These are phyloP conservation scores for Hamamelis virginiana DNA, from an alignment of 164 flowering plant genomes.

Conservation along the genomic window DNA sequence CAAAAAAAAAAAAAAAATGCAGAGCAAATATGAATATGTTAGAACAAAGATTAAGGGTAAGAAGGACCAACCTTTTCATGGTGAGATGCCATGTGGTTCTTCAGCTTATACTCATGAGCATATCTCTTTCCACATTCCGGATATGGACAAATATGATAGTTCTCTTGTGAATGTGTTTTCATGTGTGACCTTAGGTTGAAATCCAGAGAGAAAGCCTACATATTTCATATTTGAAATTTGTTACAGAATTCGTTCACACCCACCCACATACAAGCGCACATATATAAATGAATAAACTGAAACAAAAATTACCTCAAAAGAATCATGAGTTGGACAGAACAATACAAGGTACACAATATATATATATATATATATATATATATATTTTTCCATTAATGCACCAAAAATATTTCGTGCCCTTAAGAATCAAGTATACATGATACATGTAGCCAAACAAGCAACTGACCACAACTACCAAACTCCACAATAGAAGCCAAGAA, in stretches of 20 bases:
- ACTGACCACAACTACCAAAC: neutral
- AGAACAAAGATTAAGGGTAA: neutral
- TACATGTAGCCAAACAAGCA: neutral
- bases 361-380: no score
- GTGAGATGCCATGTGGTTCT: slow-evolving; percentile 77
- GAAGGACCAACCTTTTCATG: slow-evolving; percentile 79
- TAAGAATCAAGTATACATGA: no score
- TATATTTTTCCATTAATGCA: no score
- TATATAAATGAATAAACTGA: no score
- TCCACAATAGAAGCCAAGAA: slow-evolving; percentile 1
- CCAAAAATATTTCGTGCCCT: no score
- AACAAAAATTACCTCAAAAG: no score
- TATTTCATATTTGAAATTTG: slow-evolving; percentile 1
- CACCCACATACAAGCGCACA: no score
- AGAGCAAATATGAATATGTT: neutral
- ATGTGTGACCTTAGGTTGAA: slow-evolving; percentile 96
- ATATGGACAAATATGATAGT: slow-evolving; percentile 90
- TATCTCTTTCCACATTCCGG: slow-evolving; percentile 97
- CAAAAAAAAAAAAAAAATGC: no score
- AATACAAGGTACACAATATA: no score
- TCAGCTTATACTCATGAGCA: slow-evolving; percentile 96
- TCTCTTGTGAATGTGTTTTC: slow-evolving; percentile 97
- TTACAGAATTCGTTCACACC: neutral
- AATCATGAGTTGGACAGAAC: no score
- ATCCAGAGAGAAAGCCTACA: slow-evolving; percentile 97